Conservation (phyloP, 805 yeast species). For the Saturnispora saitoi region DNA sequence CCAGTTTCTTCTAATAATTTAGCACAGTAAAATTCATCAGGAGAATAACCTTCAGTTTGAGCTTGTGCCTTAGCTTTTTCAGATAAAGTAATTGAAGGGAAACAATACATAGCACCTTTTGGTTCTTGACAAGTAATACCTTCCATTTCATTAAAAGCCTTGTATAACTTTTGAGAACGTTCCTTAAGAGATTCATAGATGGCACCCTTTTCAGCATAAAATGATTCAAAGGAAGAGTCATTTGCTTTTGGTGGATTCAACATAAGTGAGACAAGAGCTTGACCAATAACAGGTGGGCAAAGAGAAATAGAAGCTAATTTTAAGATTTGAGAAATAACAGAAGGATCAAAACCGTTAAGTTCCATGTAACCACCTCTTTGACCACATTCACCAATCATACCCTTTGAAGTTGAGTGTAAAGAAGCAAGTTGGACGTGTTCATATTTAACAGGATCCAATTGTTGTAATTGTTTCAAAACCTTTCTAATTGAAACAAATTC, state of each 20-base stretch:
- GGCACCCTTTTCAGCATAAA: slow-evolving; percentile 48
- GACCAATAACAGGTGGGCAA: slow-evolving; percentile 94
- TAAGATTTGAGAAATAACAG: slow-evolving; percentile 60
- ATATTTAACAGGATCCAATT: slow-evolving; percentile 40
- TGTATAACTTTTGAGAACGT: slow-evolving; percentile 57
- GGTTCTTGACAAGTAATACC: slow-evolving; percentile 85
- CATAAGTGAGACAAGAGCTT: slow-evolving; percentile 88
- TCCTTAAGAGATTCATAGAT: slow-evolving; percentile 55
- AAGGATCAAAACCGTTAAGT: slow-evolving; percentile 66
- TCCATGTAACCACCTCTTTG: slow-evolving; percentile 99
- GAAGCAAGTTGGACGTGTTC: slow-evolving; percentile 82
- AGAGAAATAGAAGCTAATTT: slow-evolving; percentile 86
- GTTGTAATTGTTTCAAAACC: slow-evolving; percentile 58
- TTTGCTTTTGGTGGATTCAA: slow-evolving; percentile 81
- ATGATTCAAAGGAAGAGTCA: slow-evolving; percentile 63
- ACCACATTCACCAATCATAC: slow-evolving; percentile 97
- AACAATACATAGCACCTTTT: slow-evolving; percentile 95
- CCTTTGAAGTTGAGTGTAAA: slow-evolving; percentile 94
- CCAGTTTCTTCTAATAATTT: slow-evolving; percentile 82
- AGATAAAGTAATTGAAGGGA: slow-evolving; percentile 69
- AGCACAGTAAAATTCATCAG: slow-evolving; percentile 87
- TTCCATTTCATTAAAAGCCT: slow-evolving; percentile 68
- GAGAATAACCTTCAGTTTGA: slow-evolving; percentile 41
- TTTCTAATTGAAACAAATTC: slow-evolving; percentile 79
- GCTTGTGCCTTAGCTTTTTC: slow-evolving; percentile 58